Base-by-base conservation (phyloP, 805 yeast genomes). In the Cyberlindnera mississippiensis region DNA sequence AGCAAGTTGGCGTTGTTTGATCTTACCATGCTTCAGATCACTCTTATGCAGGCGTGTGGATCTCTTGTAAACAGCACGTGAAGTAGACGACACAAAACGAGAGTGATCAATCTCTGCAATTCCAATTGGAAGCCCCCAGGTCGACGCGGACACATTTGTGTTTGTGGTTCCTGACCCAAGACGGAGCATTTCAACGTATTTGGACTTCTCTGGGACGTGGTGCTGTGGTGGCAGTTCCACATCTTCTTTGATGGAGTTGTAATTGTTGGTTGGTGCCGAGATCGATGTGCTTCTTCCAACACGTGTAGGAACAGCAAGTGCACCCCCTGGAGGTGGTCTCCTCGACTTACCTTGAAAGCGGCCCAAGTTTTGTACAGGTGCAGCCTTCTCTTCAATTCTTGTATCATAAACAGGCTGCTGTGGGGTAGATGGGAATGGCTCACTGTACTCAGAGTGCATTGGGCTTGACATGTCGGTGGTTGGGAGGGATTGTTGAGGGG, bases 1-100 rank as follows among this genome's bases (percentile, higher is more conserved):
- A 2, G 90, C 91, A 45, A 85, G 66, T 62, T 84, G 68, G 35
- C 87, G 71, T 19, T 84, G 85, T 40, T 78, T 72, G 44, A 76
- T 66, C 55, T 69, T 78, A 6, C 84, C 83, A 56, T 80, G 84
- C 53, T 77, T 80, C 56, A 78, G 65, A 42, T 78, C 82, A 17
- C 63, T 59, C 42, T 61, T 61, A 28, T 45, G 44, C 13, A 48
- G 19, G 15, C 49, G 45, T 15, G 46, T 22, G 2, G 48, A 45
- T 37, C 49, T 50, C 45, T 45, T 44, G 33, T 46, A 49, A 9
- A 37, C 34, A 7, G 48, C 32, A 33, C 39, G 51, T 18, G 50
- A 40, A 13, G 49, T 26, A 4, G 47, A 22, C 8, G 51, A 39
- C 1, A 37, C 33, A n/a, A 41, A 41, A 26, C 45, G 42, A 12